Base-by-base conservation (phyloP, 108 stramenopile genomes). In the Skeletonema marinoi region DNA sequence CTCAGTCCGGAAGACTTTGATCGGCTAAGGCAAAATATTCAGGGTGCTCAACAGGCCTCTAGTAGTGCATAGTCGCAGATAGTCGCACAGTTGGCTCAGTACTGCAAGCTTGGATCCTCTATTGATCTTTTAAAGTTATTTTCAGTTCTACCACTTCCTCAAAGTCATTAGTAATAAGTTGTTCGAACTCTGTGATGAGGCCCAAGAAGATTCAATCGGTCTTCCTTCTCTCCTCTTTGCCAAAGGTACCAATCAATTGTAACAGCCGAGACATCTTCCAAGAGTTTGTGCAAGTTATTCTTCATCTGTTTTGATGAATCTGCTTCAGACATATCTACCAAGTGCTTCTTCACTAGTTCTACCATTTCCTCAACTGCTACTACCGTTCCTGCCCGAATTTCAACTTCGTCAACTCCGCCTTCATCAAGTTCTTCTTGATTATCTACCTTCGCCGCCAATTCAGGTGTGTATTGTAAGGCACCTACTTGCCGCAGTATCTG, bases 191-290 rank as follows among this genome's bases (percentile, higher is more conserved):
- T 74, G 69, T 96, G 95, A 77, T 91, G 90, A 16, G 89, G 89
- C 50, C 80, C 75, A 44, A 96, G 70, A 44, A 73, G 51, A 36
- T 86, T 86, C 41, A 82, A 61, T 21, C 84, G 77, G 63, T 96
- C 82, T 83, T 93, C 71, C 38, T 71, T 75, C 69, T 96, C 95
- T 2, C 93, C 93, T 5, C 84, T 77, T 65, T 96, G 92, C 95
- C 95, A 96, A 44, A 96, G 69, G 70, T 92, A 89, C 95, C 95
- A 96, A 66, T 96, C 95, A 16, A 93, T 81, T n/a, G 75, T 84
- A 9, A 96, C 95, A 60, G 90, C 90, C 8, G 86, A 92, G 48
- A 88, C 87, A n/a, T 85, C 81, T 39, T 80, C 44, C 6, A 58
- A 70, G 61, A 66, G 64, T 36, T 6, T 59, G 51, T 66, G 73